Evolutionary conservation across 345 rosid species (phyloP).

Genomic region (Populus davidiana): DNA sequence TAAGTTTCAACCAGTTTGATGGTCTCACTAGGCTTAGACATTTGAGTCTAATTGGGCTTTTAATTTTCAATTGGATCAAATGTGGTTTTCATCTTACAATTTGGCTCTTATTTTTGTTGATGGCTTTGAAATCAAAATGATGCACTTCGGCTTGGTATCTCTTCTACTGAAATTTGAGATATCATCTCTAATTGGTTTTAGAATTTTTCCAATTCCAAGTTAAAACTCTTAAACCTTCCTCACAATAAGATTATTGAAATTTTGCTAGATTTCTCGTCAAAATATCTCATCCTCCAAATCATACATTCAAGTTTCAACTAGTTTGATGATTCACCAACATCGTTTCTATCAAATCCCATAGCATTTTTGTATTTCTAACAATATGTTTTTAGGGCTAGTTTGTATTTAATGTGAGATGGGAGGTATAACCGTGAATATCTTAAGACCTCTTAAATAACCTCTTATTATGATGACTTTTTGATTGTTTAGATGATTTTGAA

Average conservation of each 20-base stretch:
- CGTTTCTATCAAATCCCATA: background rate
- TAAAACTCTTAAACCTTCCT: slow-evolving; percentile 13
- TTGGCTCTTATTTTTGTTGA: background rate
- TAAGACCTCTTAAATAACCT: slow-evolving; percentile 8
- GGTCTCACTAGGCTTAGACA: background rate
- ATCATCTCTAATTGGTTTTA: slow-evolving; percentile 26
- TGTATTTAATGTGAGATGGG: slow-evolving; percentile 2
- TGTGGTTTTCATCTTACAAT: background rate
- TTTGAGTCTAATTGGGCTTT: background rate
- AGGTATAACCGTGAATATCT: background rate
- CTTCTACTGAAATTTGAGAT: slow-evolving; percentile 20
- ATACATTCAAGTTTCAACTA: slow-evolving; percentile 21
- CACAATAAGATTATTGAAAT: slow-evolving; percentile 16
- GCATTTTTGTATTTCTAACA: slow-evolving; percentile 9
- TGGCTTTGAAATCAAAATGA: background rate
- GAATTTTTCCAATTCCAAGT: background rate
- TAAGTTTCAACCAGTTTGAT: slow-evolving; percentile 17
- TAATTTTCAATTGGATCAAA: background rate
- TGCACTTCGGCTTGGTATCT: slow-evolving; percentile 11
- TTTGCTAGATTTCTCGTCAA: slow-evolving; percentile 12
- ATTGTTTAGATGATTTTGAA: background rate
- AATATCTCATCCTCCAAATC: background rate
- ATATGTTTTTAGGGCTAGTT: slow-evolving; percentile 16
- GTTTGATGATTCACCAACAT: slow-evolving; percentile 19
- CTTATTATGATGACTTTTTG: slow-evolving; percentile 7